phyloP scores from a whole-genome alignment of 1,284 basidiomycete genomes.

The Coniferiporia weirii region DNA sequence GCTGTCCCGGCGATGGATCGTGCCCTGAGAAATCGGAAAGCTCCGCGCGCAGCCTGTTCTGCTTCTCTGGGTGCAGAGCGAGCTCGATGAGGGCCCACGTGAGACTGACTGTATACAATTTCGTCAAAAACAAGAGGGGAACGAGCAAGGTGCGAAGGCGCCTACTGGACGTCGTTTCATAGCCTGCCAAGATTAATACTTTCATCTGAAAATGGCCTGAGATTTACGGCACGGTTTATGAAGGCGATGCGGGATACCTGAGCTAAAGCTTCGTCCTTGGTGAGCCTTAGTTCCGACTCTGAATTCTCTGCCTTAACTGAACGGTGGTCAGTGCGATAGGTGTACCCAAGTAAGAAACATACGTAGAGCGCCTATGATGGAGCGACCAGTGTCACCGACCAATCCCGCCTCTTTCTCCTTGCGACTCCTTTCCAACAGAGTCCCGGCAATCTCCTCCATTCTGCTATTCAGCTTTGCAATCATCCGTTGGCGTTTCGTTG shows the following conservation, averaged over 20 bases:
- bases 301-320: conserved; percentile 48
- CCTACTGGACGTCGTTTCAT: conserved; percentile 39
- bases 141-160: background rate
- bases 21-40: conserved; percentile 14
- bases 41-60: conserved; percentile 27
- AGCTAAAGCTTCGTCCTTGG: conserved; percentile 62
- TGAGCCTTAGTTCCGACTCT: conserved; percentile 41
- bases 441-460: conserved; percentile 43
- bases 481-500: conserved; percentile 34
- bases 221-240: background rate
- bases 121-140: background rate
- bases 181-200: conserved; percentile 36
- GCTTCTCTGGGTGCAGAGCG: conserved; percentile 26
- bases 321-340: background rate
- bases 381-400: conserved; percentile 27
- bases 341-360: too few relatives aligned
- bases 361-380: conserved; percentile 31
- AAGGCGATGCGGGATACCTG: conserved; percentile 30
- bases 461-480: conserved; percentile 33
- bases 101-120: conserved; percentile 24
- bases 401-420: conserved; percentile 39
- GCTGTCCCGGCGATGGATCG: conserved; percentile 29
- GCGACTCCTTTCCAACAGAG: conserved; percentile 39
- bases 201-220: conserved; percentile 31
- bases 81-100: conserved; percentile 27